Base-by-base conservation (phyloP, 2,329 filamentous ascomycete genomes). In the Niveomyces coronatus region DNA sequence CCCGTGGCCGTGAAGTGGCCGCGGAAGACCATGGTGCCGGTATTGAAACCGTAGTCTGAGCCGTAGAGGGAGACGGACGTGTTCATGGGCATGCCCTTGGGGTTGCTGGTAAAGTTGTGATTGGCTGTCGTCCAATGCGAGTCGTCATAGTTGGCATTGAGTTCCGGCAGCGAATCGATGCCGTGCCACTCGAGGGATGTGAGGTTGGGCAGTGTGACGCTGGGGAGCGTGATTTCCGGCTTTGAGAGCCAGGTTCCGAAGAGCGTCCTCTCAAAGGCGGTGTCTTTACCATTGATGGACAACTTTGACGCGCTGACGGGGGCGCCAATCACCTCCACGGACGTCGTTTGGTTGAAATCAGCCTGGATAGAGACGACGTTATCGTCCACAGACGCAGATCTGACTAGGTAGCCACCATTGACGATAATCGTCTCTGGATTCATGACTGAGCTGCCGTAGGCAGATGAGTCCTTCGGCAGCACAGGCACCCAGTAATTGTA, bases 11-110 rank as follows among this genome's bases (percentile, higher is more conserved):
- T 68, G 53, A 89, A 88, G 46, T 76, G 67, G 0, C 82, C 83
- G 2, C 82, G 73, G 62, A 74, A 88, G 33, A 88, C 48, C 0
- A 87, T 64, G 1, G 72, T 73, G 3, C 83, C 82, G 0, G 76
- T 69, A 53, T 84, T 68, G 57, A 77, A 88, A 17, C 82, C 82
- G 50, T 88, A 88, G 55, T 88, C 83, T 13, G 73, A 73, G 1
- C 68, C 68, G 49, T 81, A 85, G 0, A 88, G 68, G 0, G 74
- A 78, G 0, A 72, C 76, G 0, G 81, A 76, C 0, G 83, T 87
- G 1, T 63, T 68, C 3, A 80, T 59, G 2, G 68, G 60, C 16
- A 58, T 50, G 14, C 65, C 61, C 0, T 71, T 74, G 54, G 86
- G 86, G 51, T 73, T 72, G 1, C 76, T 78, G 3, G 64, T 66